Percentiles rank a stretch among this genome's conserved stretches.
Conservation (phyloP, 768 basidiomycete species). For the Trametes punicea region DNA sequence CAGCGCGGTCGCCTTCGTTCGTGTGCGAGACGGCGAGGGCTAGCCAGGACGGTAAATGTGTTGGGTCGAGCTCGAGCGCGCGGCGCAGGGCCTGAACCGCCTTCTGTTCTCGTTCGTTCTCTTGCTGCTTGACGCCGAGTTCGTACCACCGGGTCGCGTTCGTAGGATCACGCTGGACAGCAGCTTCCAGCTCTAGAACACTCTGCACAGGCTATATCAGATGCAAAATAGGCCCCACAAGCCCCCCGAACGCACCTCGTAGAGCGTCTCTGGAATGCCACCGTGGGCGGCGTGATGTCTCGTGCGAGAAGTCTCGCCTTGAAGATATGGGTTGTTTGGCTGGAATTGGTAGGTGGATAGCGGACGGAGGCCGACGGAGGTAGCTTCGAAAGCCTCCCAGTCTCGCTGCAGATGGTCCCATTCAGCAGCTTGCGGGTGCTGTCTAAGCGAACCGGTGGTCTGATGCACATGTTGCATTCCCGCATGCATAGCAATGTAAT, state of each 20-base stretch:
- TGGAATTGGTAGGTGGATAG: slow-evolving; percentile 69
- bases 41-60: slow-evolving; percentile 78
- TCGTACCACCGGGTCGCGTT: slow-evolving; percentile 82
- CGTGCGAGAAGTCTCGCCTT: slow-evolving; percentile 52
- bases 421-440: slow-evolving; percentile 28
- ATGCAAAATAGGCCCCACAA: slow-evolving; percentile 5
- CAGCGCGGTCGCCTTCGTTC: slow-evolving; percentile 76
- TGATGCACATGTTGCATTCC: slow-evolving; percentile 15
- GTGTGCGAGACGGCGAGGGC: slow-evolving; percentile 88
- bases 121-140: slow-evolving; percentile 95
- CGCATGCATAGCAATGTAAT: slow-evolving; percentile 26
- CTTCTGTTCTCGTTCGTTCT: slow-evolving; percentile 91
- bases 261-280: slow-evolving; percentile 25
- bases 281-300: slow-evolving; percentile 43
- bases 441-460: not conserved
- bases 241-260: slow-evolving; percentile 35
- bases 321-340: slow-evolving; percentile 71
- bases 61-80: slow-evolving; percentile 77
- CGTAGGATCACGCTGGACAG: slow-evolving; percentile 71
- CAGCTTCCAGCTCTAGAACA: slow-evolving; percentile 86
- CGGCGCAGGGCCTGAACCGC: slow-evolving; percentile 83
- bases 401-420: slow-evolving; percentile 73
- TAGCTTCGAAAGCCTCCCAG: slow-evolving; percentile 84
- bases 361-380: slow-evolving; percentile 56
- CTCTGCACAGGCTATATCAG: slow-evolving; percentile 44